These are phyloP conservation scores for Candolleomyces aberdarensis DNA, from an alignment of 768 basidiomycete genomes.

Conservation along the genomic window DNA sequence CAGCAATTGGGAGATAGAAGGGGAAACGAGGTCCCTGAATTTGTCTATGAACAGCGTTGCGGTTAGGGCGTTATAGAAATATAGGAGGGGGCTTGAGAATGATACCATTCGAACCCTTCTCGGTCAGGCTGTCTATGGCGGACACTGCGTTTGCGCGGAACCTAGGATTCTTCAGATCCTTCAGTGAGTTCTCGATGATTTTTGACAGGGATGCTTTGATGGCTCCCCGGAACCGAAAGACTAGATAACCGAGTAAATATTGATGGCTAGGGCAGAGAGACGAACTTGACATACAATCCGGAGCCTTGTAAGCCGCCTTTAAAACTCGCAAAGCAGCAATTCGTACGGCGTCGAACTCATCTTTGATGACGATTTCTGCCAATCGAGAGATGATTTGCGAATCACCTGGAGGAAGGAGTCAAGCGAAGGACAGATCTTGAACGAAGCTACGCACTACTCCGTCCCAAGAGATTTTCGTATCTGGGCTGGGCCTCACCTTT, in stretches of 20 bases:
- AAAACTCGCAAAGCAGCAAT: not conserved
- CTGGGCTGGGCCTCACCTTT: not conserved
- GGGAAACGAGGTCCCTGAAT: not conserved
- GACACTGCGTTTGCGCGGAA: not conserved
- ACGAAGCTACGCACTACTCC: not conserved
- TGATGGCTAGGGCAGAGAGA: not conserved
- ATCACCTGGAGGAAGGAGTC: not conserved
- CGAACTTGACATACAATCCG: not conserved
- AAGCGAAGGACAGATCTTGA: not conserved
- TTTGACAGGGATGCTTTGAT: constrained; percentile 1
- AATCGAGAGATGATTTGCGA: not conserved
- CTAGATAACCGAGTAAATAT: not conserved
- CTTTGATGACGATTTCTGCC: not conserved
- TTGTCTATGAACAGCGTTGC: not conserved
- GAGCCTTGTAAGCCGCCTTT: not conserved
- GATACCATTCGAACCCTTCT: not conserved
- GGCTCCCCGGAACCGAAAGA: not conserved
- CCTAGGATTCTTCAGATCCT: not conserved
- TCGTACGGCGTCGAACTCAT: not conserved
- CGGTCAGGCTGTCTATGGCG: not conserved
- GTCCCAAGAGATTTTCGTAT: not conserved
- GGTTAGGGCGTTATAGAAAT: not conserved
- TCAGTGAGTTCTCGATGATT: not conserved
- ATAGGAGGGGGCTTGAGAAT: not conserved
- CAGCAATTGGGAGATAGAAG: not conserved